Percentiles rank a stretch among this genome's conserved stretches.
phyloP scores from a whole-genome alignment of 2,329 filamentous ascomycete species.

The Trichocomaceae sp. region DNA sequence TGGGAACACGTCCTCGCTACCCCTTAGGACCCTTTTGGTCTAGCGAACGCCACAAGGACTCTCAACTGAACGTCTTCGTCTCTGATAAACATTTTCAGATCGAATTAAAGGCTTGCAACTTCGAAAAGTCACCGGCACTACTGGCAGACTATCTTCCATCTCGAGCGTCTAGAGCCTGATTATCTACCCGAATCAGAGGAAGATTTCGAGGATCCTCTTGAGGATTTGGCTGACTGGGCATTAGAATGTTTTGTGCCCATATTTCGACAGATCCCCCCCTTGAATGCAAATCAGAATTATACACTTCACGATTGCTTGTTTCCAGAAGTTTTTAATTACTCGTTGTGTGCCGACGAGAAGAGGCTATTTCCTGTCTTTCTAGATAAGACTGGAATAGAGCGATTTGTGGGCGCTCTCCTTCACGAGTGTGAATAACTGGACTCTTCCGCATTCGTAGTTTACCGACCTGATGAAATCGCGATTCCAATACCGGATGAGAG shows the following conservation, averaged over 20 bases:
- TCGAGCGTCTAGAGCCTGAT: conserved; percentile 13
- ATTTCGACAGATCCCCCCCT: conserved; percentile 11
- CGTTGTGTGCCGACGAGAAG: not conserved
- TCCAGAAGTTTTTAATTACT: conserved; percentile 14
- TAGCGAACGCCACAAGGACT: conserved; percentile 12
- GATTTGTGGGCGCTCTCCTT: conserved; percentile 1
- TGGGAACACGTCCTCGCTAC: conserved; percentile 5
- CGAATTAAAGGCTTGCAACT: conserved; percentile 12
- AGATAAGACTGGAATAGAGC: not conserved
- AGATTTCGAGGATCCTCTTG: conserved; percentile 15
- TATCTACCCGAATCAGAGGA: conserved; percentile 11
- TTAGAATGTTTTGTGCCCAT: conserved; percentile 15
- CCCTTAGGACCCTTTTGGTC: conserved; percentile 13
- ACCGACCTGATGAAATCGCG: conserved; percentile 13
- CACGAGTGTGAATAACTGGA: conserved; percentile 1
- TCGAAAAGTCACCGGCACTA: conserved; percentile 13
- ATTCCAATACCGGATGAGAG: conserved; percentile 12
- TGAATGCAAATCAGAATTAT: conserved; percentile 10
- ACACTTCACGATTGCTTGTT: conserved; percentile 15
- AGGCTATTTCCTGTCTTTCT: not conserved
- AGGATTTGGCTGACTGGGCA: conserved; percentile 14
- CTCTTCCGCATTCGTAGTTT: conserved; percentile 15
- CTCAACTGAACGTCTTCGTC: conserved; percentile 15
- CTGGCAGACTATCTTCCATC: conserved; percentile 14
- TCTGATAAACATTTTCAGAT: conserved; percentile 15